Evolutionary conservation across 2,329 filamentous ascomycete species (phyloP), one percentile per base, ranked within the genome.

Genomic region (Neobulgaria alba): DNA sequence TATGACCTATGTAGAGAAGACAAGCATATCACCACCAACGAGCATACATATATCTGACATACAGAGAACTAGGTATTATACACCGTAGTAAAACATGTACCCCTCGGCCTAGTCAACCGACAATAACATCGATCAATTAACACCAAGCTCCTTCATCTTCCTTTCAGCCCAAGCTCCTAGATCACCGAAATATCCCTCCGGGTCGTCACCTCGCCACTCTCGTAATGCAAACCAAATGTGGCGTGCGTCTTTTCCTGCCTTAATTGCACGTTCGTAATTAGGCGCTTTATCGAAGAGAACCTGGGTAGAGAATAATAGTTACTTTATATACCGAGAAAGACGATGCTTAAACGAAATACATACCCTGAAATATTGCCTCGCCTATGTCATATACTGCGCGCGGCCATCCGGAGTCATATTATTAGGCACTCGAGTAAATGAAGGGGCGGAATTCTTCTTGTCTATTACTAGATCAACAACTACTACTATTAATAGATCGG

Each of bases 291-390:
- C 19, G 29, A 39, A 40, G 23, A 37, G 35, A 29, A 5, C 14
- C 35, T 37, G 21, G 14, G 14, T 17, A 3, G 30, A 36, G 18
- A 36, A 20, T 21, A 10, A 20, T 10, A n/a, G 20, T 36, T 36
- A 36, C 20, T 26, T 36, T 21, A n/a, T 20, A 21, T 15, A 37
- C n/a, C n/a, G n/a, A n/a, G n/a, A n/a, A n/a, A n/a, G n/a, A n/a
- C n/a, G 12, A 32, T 32, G 29, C 5, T 32, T 32, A n/a, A 5
- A 32, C 29, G 29, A 32, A 32, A 19, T 17, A 42, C 36, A 30
- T 47, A 59, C 53, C 43, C 51, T 49, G 36, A 53, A 45, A 40
- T 58, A 59, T 14, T 55, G 46, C 12, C 37, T 46, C 10, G 57
- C 45, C 47, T 49, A 55, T 17, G 3, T 30, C 29, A 33, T 39